phyloP scores from a whole-genome alignment of 768 basidiomycete genomes.

The Kwoniella botswanensis region DNA sequence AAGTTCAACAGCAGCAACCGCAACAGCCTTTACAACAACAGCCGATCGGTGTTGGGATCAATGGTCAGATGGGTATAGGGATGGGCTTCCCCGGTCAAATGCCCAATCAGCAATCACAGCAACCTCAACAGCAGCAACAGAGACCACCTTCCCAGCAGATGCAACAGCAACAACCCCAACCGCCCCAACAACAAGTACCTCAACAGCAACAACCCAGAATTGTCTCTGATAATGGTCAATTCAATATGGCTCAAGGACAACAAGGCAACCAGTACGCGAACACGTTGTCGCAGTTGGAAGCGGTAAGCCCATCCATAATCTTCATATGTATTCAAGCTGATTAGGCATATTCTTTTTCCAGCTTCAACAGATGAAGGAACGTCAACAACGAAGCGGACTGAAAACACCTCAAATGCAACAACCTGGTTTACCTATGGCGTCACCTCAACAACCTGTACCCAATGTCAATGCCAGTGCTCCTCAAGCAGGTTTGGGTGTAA shows the following conservation, averaged over 20 bases:
- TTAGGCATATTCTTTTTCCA: constrained; percentile 19
- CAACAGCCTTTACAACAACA: constrained; percentile 8
- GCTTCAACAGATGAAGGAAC: constrained; percentile 48
- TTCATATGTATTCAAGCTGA: not conserved
- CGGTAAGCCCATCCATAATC: constrained; percentile 24
- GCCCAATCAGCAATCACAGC: constrained; percentile 10
- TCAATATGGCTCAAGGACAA: constrained; percentile 17
- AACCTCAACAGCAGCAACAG: constrained; percentile 13
- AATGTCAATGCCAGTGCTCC: constrained; percentile 6
- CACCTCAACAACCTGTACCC: constrained; percentile 27
- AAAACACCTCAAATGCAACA: constrained; percentile 37
- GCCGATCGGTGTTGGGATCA: constrained; percentile 4
- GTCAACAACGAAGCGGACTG: constrained; percentile 33
- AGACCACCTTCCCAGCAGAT: constrained; percentile 11
- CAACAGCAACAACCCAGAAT: constrained; percentile 24
- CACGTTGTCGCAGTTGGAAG: constrained; percentile 42
- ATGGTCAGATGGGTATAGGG: constrained; percentile 18
- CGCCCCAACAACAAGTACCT: constrained; percentile 8
- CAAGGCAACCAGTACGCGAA: constrained; percentile 15
- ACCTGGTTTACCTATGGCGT: constrained; percentile 27
- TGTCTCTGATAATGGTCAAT: constrained; percentile 10
- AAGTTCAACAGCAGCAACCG: constrained; percentile 6
- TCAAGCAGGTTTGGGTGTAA: constrained; percentile 13
- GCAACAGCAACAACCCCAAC: constrained; percentile 10
- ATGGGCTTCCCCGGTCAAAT: constrained; percentile 17